These are phyloP conservation scores for Colletotrichum chlorophyti DNA, from an alignment of 2,329 filamentous ascomycete species.

Conservation along the genomic window DNA sequence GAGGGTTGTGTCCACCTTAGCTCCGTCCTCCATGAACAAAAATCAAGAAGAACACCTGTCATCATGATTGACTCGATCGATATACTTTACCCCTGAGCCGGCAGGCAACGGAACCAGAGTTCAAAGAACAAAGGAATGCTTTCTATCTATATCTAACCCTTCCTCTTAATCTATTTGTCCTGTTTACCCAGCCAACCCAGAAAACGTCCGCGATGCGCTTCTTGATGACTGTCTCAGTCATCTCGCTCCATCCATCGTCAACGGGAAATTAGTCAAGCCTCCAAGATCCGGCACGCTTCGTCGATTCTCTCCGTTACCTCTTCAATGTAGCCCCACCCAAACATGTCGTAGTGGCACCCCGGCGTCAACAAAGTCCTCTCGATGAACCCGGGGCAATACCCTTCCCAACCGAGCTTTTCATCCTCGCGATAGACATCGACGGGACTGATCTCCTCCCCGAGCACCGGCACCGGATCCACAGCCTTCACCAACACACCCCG, in stretches of 20 bases:
- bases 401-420: constrained; percentile 54
- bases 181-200: background rate
- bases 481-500: constrained; percentile 54
- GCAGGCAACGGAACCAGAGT: background rate
- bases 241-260: background rate
- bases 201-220: background rate
- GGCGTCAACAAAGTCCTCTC: constrained; percentile 53
- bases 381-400: constrained; percentile 52
- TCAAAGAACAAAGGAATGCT: background rate
- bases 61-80: no score
- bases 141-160: background rate
- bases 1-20: no score
- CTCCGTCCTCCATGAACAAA: no score
- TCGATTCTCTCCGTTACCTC: constrained; percentile 35
- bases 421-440: constrained; percentile 54
- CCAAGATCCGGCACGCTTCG: constrained; percentile 33
- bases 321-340: constrained; percentile 39
- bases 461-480: constrained; percentile 44
- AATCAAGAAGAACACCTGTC: no score
- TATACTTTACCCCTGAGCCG: no score
- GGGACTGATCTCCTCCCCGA: constrained; percentile 34
- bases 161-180: background rate
- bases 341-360: constrained; percentile 60
- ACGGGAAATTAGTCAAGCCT: background rate
- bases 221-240: no score